Base-by-base conservation (phyloP, 805 yeast species). In the Barnettozyma vustinii region DNA sequence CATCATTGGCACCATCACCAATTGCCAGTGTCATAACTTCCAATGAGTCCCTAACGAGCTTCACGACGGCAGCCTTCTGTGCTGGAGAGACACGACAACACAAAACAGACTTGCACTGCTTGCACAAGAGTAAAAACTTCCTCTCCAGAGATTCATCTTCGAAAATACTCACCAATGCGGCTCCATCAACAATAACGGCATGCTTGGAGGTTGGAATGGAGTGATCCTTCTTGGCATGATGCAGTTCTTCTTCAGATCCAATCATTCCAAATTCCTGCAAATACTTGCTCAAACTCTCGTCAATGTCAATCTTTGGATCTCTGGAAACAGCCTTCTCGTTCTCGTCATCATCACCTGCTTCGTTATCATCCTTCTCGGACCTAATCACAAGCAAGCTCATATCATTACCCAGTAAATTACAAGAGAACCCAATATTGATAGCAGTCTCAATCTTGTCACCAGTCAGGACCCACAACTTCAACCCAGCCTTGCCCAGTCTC, bases 1-100 rank as follows among this genome's bases (percentile, higher is more conserved):
- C 94, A 69, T 87, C 95, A 63, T 87, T 87, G 19, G 94, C 82
- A 48, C 95, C 95, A 67, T 87, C 95, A 56, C 95, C 95, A 61
- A 87, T 85, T 20, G 64, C 92, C 45, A 87, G 68, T 1, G 95
- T 87, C 90, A 86, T 87, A 26, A 87, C 95, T 52, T 81, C 81
- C 42, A 87, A 70, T 9, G 83, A 75, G 35, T 81, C 79, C 62
- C 83, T 85, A 16, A 87, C 94, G 52, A 86, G 64, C 55, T 77
- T 80, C 37, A 84, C 90, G 44, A 85, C 90, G 16, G 80, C 80
- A 13, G 92, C 91, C 59, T 85, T 85, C 63, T 85, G 94, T 30
- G 90, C 80, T 9, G 94, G 94, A 1, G 91, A 84, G 36, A 85
- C 94, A 67, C 94, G 79, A 64, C 94, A 85, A 66, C 94, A 85